Evolutionary conservation across 768 basidiomycete genomes (phyloP), one percentile per base, ranked within the genome.

Genomic region (Pluteus cervinus): DNA sequence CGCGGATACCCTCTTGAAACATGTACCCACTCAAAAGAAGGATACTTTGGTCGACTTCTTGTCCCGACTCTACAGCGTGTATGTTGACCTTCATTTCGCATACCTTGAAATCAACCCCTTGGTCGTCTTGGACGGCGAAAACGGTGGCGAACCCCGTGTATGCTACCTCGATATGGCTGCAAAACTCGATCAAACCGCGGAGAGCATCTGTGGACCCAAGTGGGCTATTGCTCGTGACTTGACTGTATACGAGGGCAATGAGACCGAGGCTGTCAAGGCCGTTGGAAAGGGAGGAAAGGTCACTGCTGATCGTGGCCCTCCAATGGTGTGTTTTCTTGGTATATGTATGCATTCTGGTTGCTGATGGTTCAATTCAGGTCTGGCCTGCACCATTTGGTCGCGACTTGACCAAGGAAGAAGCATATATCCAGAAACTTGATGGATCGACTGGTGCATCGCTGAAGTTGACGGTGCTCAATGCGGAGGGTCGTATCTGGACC

Each of bases 61-160:
- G 56, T 73, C 86, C 62, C 79, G 93, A 43, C 81, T 98, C 20
- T 98, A 99, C 78, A 82, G 83, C 45, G 91, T 97, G 53, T 98
- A 98, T 61, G 93, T 92, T 49, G 92, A 99, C 61, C 85, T 98
- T 37, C 96, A 99, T 74, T 99, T 97, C 58, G 91, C 96, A 15
- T 98, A 99, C 70, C 89, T 99, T 56, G 94, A 98, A 68, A 99
- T 99, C 66, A 99, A 98, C 76, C 96, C 96, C 29, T 79, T 99
- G 39, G 83, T 98, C 55, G 86, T 89, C 57, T 81, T 97, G 52
- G 92, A 96, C 58, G 81, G 74, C 40, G 80, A 75, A 46, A 66
- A 63, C 22, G 70, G 69, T 14, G 78, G 76, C 42, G 67, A 81
- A 46, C 81, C 84, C 28, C 78, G 77, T 45, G 90, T 98, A 53